phyloP scores from a whole-genome alignment of 2,329 filamentous ascomycete genomes.

The Graphiopsis chlorocephala region DNA sequence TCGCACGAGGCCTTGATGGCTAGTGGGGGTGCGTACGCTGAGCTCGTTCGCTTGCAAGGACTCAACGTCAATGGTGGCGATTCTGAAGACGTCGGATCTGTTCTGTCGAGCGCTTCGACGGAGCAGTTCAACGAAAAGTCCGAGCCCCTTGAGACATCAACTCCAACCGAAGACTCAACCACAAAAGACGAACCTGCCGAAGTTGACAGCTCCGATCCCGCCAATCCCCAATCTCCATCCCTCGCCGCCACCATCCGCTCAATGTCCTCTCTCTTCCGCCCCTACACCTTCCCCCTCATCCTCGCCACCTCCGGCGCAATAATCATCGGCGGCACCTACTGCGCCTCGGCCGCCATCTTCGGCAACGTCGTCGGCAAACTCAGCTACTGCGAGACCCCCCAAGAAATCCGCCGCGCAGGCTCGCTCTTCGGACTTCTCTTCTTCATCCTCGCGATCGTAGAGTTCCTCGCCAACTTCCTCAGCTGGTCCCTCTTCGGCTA shows the following conservation, averaged over 20 bases:
- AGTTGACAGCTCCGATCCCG: neutral
- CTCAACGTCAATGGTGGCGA: slow-evolving; percentile 27
- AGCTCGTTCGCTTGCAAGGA: slow-evolving; percentile 49
- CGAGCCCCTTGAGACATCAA: neutral
- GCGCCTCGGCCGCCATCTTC: slow-evolving; percentile 11
- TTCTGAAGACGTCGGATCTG: neutral
- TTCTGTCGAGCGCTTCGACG: neutral
- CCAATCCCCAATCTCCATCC: neutral
- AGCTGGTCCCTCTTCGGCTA: slow-evolving; percentile 59
- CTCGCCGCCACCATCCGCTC: neutral
- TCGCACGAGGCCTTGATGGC: slow-evolving; percentile 32
- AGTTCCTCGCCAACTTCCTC: slow-evolving; percentile 61
- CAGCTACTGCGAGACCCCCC: slow-evolving; percentile 51
- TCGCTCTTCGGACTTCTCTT: slow-evolving; percentile 58
- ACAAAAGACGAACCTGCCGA: neutral
- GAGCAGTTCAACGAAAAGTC: neutral
- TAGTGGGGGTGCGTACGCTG: slow-evolving; percentile 34
- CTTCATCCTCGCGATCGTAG: slow-evolving; percentile 59
- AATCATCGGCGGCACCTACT: slow-evolving; percentile 14
- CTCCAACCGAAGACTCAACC: neutral
- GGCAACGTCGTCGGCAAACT: slow-evolving; percentile 55
- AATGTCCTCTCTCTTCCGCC: slow-evolving; percentile 6
- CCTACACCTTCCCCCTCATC: slow-evolving; percentile 5
- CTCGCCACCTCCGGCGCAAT: slow-evolving; percentile 2
- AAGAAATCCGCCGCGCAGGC: slow-evolving; percentile 54